phyloP scores from a whole-genome alignment of 2,329 filamentous ascomycete genomes.

The Botrytis porri region DNA sequence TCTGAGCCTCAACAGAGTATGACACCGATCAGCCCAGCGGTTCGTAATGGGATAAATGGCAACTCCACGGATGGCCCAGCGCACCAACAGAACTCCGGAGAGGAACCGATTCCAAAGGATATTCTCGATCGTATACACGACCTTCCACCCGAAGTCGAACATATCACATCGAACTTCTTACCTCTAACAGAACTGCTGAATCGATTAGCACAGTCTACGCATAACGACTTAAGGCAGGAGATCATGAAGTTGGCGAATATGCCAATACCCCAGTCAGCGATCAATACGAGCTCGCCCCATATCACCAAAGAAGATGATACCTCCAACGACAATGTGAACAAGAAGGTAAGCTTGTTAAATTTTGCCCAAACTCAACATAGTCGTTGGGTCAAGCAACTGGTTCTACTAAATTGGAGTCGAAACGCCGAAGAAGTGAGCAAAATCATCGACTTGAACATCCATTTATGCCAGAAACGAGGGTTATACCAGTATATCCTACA shows the following conservation, averaged over 20 bases:
- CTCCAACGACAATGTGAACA: slow-evolving; percentile 64
- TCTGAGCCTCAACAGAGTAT: slow-evolving; percentile 34
- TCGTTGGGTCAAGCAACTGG: slow-evolving; percentile 89
- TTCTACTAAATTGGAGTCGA: slow-evolving; percentile 87
- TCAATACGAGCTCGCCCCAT: slow-evolving; percentile 51
- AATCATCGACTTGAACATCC: slow-evolving; percentile 80
- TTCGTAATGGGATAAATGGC: slow-evolving; percentile 35
- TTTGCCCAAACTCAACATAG: slow-evolving; percentile 78
- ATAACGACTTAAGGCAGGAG: slow-evolving; percentile 70
- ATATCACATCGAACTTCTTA: slow-evolving; percentile 74
- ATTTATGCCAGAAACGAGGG: slow-evolving; percentile 62
- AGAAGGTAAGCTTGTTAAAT: slow-evolving; percentile 71
- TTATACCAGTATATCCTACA: slow-evolving; percentile 60
- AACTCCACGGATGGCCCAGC: slow-evolving; percentile 22
- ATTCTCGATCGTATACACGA: slow-evolving; percentile 50
- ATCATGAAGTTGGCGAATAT: slow-evolving; percentile 69
- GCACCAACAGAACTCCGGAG: slow-evolving; percentile 25
- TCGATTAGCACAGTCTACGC: slow-evolving; percentile 78
- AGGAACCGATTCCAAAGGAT: slow-evolving; percentile 29
- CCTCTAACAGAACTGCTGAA: slow-evolving; percentile 72
- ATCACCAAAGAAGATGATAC: slow-evolving; percentile 50
- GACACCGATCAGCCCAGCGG: slow-evolving; percentile 32
- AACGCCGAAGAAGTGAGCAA: slow-evolving; percentile 76
- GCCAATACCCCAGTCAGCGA: slow-evolving; percentile 52
- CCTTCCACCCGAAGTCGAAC: slow-evolving; percentile 59